These are phyloP conservation scores for Volutella citrinella DNA, from an alignment of 2,329 filamentous ascomycete species.

Conservation along the genomic window DNA sequence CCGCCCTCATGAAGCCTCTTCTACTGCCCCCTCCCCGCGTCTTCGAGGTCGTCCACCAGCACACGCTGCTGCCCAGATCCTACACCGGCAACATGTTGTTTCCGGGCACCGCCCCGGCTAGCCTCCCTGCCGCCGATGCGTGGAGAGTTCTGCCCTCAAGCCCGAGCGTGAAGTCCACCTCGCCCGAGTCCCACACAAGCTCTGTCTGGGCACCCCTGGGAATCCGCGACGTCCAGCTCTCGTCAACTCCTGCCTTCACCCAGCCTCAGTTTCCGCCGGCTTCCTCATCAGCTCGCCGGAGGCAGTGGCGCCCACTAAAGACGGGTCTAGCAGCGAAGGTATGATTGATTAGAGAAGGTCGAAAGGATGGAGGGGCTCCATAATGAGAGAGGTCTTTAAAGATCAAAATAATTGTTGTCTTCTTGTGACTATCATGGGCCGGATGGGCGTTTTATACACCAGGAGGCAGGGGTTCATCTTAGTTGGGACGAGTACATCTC, in stretches of 20 bases:
- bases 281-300: constrained; percentile 80
- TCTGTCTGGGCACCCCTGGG: constrained; percentile 78
- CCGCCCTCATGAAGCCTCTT: constrained; percentile 81
- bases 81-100: constrained; percentile 79
- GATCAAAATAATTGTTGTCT: too few relatives aligned
- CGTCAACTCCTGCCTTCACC: constrained; percentile 77
- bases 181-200: constrained; percentile 65
- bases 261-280: constrained; percentile 67
- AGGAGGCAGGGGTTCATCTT: too few relatives aligned
- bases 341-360: too few relatives aligned
- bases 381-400: too few relatives aligned
- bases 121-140: constrained; percentile 69
- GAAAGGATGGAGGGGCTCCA: too few relatives aligned
- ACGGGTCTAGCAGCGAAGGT: too few relatives aligned
- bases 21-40: constrained; percentile 83
- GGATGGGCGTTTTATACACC: too few relatives aligned
- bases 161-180: constrained; percentile 69
- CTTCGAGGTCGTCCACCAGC: constrained; percentile 84
- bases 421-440: too few relatives aligned
- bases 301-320: constrained; percentile 69
- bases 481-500: too few relatives aligned
- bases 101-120: constrained; percentile 62
- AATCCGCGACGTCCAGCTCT: constrained; percentile 72
- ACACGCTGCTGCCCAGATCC: constrained; percentile 81
- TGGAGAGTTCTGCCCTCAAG: constrained; percentile 93